Evolutionary conservation across 2,329 filamentous ascomycete species (phyloP).

Genomic region (Lasiodiplodia hormozganensis): DNA sequence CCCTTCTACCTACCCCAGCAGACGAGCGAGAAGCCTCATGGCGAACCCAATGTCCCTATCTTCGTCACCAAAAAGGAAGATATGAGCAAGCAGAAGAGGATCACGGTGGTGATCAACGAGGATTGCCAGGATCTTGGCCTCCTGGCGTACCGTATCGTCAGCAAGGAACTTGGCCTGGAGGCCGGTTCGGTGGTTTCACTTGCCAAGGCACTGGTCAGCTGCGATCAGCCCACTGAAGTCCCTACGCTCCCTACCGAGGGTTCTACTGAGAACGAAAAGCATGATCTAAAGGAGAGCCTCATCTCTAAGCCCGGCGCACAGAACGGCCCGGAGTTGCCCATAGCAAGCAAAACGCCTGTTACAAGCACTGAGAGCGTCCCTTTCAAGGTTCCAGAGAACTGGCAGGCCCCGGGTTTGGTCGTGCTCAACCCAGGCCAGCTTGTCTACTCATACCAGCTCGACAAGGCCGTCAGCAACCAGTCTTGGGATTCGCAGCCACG

Average conservation of each 20-base stretch:
- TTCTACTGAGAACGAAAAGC: conserved; percentile 5
- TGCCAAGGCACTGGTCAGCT: conserved; percentile 52
- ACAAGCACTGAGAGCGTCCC: conserved; percentile 23
- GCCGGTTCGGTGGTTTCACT: conserved; percentile 74
- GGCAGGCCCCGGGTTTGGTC: conserved; percentile 65
- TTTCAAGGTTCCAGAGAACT: conserved; percentile 13
- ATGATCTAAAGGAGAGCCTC: conserved; percentile 12
- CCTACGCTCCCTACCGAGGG: not conserved
- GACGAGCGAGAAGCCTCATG: conserved; percentile 44
- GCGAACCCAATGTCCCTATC: conserved; percentile 71
- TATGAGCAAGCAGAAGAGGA: conserved; percentile 63
- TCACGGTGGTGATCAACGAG: conserved; percentile 80
- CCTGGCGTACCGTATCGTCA: conserved; percentile 72
- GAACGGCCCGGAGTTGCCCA: not conserved
- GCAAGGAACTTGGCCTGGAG: conserved; percentile 69
- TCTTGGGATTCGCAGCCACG: conserved; percentile 67
- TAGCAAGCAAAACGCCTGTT: conserved; percentile 26
- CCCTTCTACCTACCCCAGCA: conserved; percentile 68
- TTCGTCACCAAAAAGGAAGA: conserved; percentile 62
- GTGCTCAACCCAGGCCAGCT: conserved; percentile 81
- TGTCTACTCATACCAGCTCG: conserved; percentile 73
- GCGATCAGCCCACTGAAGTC: not conserved
- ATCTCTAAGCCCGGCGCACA: conserved; percentile 9
- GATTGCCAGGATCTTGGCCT: conserved; percentile 74
- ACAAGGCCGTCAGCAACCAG: conserved; percentile 64